These are phyloP conservation scores for Nemania sp. DNA, from an alignment of 2,329 filamentous ascomycete genomes.

Conservation along the genomic window DNA sequence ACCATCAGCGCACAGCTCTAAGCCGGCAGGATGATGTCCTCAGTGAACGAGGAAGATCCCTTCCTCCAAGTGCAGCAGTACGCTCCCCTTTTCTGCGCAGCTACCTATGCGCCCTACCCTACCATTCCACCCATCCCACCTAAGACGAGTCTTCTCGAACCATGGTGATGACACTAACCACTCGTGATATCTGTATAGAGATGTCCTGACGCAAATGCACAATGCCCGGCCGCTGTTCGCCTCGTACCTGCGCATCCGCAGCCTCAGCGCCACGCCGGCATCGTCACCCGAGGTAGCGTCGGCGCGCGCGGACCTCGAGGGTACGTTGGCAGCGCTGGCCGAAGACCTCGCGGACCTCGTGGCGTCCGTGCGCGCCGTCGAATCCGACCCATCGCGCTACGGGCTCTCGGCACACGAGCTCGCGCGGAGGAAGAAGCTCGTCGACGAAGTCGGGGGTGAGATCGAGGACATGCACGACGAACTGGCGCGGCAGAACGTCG, in stretches of 20 bases:
- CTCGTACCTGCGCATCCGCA: slow-evolving; percentile 94
- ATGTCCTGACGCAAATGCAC: slow-evolving; percentile 82
- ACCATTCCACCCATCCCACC: not conserved
- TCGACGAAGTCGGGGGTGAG: slow-evolving; percentile 87
- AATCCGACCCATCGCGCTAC: slow-evolving; percentile 83
- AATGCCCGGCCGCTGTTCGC: slow-evolving; percentile 84
- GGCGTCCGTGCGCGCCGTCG: slow-evolving; percentile 83
- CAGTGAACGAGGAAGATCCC: slow-evolving; percentile 67
- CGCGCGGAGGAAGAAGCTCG: slow-evolving; percentile 74
- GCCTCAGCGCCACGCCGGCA: slow-evolving; percentile 67
- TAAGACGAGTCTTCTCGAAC: not conserved
- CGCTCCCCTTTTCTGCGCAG: too few relatives aligned
- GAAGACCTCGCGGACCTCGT: slow-evolving; percentile 88
- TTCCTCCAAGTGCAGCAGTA: slow-evolving; percentile 75
- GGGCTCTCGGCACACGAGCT: slow-evolving; percentile 85
- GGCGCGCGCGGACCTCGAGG: slow-evolving; percentile 70
- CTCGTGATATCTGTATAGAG: slow-evolving; percentile 54
- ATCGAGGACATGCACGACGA: slow-evolving; percentile 88
- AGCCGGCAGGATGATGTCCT: slow-evolving; percentile 64
- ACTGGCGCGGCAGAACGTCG: slow-evolving; percentile 63
- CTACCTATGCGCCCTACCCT: slow-evolving; percentile 11
- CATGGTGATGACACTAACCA: not conserved
- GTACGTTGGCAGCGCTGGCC: slow-evolving; percentile 67
- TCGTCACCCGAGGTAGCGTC: slow-evolving; percentile 83
- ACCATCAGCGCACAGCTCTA: slow-evolving; percentile 28